Evolutionary conservation across 2,329 filamentous ascomycete species (phyloP), one percentile per base, ranked within the genome.

Genomic region (Cladophialophora psammophila): DNA sequence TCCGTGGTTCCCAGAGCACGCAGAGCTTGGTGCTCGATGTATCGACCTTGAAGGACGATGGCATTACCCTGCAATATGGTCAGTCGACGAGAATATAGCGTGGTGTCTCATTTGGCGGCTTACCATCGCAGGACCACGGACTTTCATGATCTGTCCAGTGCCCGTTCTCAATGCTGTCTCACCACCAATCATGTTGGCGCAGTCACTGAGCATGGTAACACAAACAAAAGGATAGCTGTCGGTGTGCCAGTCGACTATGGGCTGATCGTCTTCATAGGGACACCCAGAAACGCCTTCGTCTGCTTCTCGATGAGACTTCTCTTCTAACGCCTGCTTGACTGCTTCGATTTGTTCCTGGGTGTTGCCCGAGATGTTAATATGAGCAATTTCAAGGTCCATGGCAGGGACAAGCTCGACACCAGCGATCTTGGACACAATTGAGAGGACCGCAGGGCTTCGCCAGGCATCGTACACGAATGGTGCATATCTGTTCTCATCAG

Each of bases 21-120:
- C 18, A 89, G 80, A 1, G 88, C 89, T 66, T 86, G 83, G 74
- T 91, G 88, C 69, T 87, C 84, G 67, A 91, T 88, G 77, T 90
- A 90, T 26, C 88, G 82, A 15, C 88, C 89, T 75, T 91, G 88
- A 88, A 90, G 80, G n/a, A 90, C 81, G 1, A 90, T 86, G 2
- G 86, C 87, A 59, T 83, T 86, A 15, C 87, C 88, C 86, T 88
- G 36, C n/a, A 10, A 7, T 32, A 76, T 31, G 8, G 59, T 64
- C 15, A 34, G 32, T 63, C n/a, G 12, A 48, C 26, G 40, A 31
- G 8, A 50, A 36, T 72, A 26, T 26, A 26, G 26, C 26, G 26
- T 26, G 26, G 26, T 26, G 26, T 26, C 26, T 26, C 26, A 26
- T 63, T 18, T 73, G 73, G 18, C 5, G 26, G 68, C 75, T 71